Conservation (phyloP, 2,329 filamentous ascomycete species). For the Monosporascus sp. region DNA sequence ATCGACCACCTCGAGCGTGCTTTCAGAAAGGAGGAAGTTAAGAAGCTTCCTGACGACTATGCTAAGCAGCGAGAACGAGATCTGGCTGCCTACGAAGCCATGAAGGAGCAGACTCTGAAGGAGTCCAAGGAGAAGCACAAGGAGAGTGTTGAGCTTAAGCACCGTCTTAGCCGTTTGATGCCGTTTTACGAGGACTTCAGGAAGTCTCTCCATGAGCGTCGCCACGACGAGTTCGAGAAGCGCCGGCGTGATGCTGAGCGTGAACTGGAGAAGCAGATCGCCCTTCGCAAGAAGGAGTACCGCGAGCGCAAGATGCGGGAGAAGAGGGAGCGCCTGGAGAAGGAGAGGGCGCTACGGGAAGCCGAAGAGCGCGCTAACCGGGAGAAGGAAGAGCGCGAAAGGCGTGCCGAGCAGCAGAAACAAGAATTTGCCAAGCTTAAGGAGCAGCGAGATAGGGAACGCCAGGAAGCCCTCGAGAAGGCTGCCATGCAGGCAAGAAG, state of each 20-base stretch:
- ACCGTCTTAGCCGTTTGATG: constrained; percentile 81
- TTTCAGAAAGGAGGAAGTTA: constrained; percentile 90
- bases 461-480: constrained; percentile 63
- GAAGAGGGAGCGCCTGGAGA: constrained; percentile 79
- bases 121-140: constrained; percentile 86
- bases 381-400: constrained; percentile 82
- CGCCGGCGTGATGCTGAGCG: constrained; percentile 86
- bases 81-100: constrained; percentile 71
- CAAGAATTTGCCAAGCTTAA: constrained; percentile 63
- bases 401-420: constrained; percentile 74
- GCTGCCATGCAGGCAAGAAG: constrained; percentile 69
- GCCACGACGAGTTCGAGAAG: constrained; percentile 93
- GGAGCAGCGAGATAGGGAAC: constrained; percentile 61
- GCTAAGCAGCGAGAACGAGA: constrained; percentile 76
- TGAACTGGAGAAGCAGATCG: constrained; percentile 89
- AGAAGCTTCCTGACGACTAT: constrained; percentile 85
- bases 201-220: constrained; percentile 74
- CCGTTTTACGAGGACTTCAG: constrained; percentile 81
- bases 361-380: constrained; percentile 76
- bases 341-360: constrained; percentile 71
- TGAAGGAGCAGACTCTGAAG: constrained; percentile 70
- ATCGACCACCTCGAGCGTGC: constrained; percentile 97
- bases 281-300: constrained; percentile 79
- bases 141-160: constrained; percentile 88
- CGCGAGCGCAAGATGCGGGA: constrained; percentile 78